These are phyloP conservation scores for Hemisphaericaspora subhashii DNA, from an alignment of 1,139 yeast genomes.

Conservation along the genomic window DNA sequence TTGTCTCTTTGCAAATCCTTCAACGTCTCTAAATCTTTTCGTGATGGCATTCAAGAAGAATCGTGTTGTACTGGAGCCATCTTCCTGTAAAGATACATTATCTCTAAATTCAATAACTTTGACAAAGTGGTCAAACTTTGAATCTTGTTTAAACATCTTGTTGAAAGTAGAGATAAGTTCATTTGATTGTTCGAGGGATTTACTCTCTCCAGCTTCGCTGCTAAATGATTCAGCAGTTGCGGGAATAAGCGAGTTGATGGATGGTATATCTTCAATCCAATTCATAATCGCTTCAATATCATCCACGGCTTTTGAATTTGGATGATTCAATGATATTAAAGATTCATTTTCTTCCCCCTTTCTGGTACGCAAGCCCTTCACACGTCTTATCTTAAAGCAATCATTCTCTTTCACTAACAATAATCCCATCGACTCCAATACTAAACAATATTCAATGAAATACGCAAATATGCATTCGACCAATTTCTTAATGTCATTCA, in stretches of 20 bases:
- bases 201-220: conserved; percentile 11
- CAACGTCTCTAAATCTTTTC: conserved; percentile 85
- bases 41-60: conserved; percentile 66
- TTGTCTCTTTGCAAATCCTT: conserved; percentile 82
- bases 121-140: conserved; percentile 27
- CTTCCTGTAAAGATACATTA: conserved; percentile 32
- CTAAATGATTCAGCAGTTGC: conserved; percentile 14
- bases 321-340: conserved; percentile 20
- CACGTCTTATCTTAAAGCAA: conserved; percentile 54
- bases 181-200: conserved; percentile 18
- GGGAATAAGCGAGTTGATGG: conserved; percentile 13
- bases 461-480: conserved; percentile 25
- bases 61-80: conserved; percentile 23
- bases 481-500: conserved; percentile 21
- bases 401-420: conserved; percentile 47
- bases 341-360: conserved; percentile 22
- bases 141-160: conserved; percentile 18
- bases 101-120: conserved; percentile 35
- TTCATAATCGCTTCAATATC: conserved; percentile 27
- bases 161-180: conserved; percentile 21
- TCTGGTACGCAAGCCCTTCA: conserved; percentile 63
- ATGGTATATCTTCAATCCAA: conserved; percentile 31
- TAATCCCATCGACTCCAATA: conserved; percentile 80
- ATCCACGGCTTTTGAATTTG: conserved; percentile 31
- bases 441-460: conserved; percentile 51